Evolutionary conservation across 1,284 basidiomycete species (phyloP), one percentile per base, ranked within the genome.

Genomic region (Neonothopanus nambi): DNA sequence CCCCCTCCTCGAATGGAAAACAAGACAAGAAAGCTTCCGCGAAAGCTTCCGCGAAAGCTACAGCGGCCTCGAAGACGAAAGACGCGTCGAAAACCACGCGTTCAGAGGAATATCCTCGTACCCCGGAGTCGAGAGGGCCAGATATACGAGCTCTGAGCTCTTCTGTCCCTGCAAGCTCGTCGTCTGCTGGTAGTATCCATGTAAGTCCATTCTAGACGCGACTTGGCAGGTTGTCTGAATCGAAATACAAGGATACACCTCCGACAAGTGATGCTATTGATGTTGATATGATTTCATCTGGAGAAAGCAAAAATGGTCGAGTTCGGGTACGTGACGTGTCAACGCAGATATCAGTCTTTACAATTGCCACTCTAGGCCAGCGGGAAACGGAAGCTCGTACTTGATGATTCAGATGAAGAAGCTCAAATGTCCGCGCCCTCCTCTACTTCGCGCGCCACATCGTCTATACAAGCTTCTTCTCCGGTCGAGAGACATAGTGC

Each of bases 221-320:
- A 21, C 35, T 28, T 20, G 30, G 9, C 40, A 18, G 18, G n/a
- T 28, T 17, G 18, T 36, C 26, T 30, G 18, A 42, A 42, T 23
- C 4, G 20, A 15, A 28, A 24, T 17, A 5, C 12, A 23, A 72
- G 39, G 78, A 80, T 13, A 87, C 85, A 1, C 88, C 88, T 15
- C 87, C 88, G 0, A 87, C 86, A 1, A 91, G 89, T 59, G 87
- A 91, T 57, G 74, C 79, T 18, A 78, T 89, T 52, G 87, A 91
- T 58, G 76, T 91, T 5, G 88, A 89, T 62, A 83, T 89, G 82
- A 57, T 81, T 38, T 75, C 74, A 6, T 79, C 79, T 20, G 78
- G 77, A 4, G 78, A 78, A 30, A 75, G 75, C 33, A 70, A 68
- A 28, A 64, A 65, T 6, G 58, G 64, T 42, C 64, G 58, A 41